Evolutionary conservation across 306 rosid species (phyloP).

Genomic region (Lathyrus sativus): DNA sequence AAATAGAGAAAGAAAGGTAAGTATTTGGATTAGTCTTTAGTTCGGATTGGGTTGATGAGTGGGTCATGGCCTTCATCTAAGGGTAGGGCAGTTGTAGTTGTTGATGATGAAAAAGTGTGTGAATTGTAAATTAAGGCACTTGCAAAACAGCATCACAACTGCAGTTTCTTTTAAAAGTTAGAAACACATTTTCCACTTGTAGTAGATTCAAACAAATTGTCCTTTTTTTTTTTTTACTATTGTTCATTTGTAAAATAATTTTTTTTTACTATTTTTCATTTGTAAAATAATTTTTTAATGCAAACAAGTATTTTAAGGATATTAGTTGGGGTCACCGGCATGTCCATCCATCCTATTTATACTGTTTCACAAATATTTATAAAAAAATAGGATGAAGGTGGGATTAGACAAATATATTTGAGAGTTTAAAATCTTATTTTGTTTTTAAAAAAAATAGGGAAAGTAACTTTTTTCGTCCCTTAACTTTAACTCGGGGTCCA

Average conservation of each 20-base stretch:
- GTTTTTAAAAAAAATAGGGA: no score
- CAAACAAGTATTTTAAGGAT: no score
- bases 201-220: neutral
- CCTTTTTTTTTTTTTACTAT: neutral
- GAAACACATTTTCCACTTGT: neutral
- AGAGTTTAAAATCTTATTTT: no score
- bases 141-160: neutral
- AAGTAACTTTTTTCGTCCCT: no score
- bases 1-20: neutral
- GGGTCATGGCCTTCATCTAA: conserved; percentile 35
- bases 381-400: no score
- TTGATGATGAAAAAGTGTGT: neutral
- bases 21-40: conserved; percentile 36
- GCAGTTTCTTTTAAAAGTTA: conserved; percentile 20
- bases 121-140: conserved; percentile 5
- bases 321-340: no score
- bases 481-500: no score
- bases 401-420: no score
- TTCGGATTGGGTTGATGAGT: conserved; percentile 10
- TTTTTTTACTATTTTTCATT: neutral
- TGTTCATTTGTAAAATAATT: neutral
- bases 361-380: no score
- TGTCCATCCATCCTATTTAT: no score
- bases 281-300: no score
- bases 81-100: conserved; percentile 40